A percentile compares a stretch with the other conserved stretches of the same genome.
These are phyloP conservation scores for Coniochaeta sp. DNA, from an alignment of 2,329 filamentous ascomycete genomes.

Conservation along the genomic window DNA sequence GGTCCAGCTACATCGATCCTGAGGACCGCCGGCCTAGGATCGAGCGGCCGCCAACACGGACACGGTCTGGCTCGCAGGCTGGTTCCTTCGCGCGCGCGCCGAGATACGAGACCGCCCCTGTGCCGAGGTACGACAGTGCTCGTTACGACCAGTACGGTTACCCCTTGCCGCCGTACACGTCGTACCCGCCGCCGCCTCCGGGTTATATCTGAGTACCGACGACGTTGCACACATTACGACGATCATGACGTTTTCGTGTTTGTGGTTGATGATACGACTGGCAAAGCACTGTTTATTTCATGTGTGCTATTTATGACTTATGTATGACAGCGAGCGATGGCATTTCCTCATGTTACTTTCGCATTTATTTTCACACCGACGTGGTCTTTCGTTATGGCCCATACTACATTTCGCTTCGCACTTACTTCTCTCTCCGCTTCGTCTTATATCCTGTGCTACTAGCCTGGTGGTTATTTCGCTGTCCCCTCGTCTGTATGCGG, in stretches of 20 bases:
- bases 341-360: not conserved
- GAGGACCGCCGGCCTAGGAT: slow-evolving; percentile 39
- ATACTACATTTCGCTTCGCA: not conserved
- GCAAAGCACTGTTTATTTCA: slow-evolving; percentile 3
- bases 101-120: not conserved
- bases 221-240: slow-evolving; percentile 2
- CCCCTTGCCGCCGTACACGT: not conserved
- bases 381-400: slow-evolving; percentile 4
- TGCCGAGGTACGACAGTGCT: not conserved
- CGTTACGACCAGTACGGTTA: not conserved
- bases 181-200: slow-evolving; percentile 7
- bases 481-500: slow-evolving; percentile 7
- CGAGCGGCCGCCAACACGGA: slow-evolving; percentile 36
- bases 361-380: slow-evolving; percentile 6
- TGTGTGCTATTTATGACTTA: not conserved
- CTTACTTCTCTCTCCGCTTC: slow-evolving; percentile 12
- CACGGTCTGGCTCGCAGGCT: slow-evolving; percentile 42
- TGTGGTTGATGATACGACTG: slow-evolving; percentile 10
- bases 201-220: slow-evolving; percentile 4
- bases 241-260: slow-evolving; percentile 6
- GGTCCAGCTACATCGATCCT: slow-evolving; percentile 38
- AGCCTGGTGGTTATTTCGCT: slow-evolving; percentile 1
- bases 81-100: slow-evolving; percentile 30
- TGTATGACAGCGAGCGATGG: slow-evolving; percentile 14
- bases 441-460: slow-evolving; percentile 5